Conservation (phyloP, 2,329 filamentous ascomycete species). For the Cordyceps javanica region DNA sequence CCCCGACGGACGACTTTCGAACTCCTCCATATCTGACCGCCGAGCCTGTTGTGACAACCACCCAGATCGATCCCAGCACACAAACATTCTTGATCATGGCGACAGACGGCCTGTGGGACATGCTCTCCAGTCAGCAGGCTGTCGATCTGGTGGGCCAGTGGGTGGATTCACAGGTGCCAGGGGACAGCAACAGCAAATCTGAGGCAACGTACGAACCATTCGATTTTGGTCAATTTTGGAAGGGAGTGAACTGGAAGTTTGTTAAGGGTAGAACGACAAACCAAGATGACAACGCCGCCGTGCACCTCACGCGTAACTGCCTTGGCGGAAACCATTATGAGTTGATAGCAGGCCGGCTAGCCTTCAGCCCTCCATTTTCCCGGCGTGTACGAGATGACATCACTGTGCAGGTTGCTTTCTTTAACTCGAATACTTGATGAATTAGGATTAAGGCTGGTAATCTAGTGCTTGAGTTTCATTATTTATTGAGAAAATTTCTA, state of each 20-base stretch:
- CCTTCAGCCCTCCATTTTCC: conserved; percentile 62
- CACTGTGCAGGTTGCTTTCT: conserved; percentile 68
- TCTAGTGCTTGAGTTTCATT: neutral
- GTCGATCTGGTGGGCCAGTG: conserved; percentile 48
- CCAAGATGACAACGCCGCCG: conserved; percentile 59
- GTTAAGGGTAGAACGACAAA: conserved; percentile 6
- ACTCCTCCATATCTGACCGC: neutral
- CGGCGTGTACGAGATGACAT: conserved; percentile 60
- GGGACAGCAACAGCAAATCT: no score
- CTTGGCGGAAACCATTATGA: conserved; percentile 67
- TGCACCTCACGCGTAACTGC: conserved; percentile 69
- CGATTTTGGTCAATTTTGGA: neutral
- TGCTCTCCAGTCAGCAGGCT: conserved; percentile 44
- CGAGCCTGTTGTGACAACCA: neutral
- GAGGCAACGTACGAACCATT: neutral
- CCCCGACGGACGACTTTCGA: neutral
- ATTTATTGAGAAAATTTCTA: neutral
- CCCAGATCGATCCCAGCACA: neutral
- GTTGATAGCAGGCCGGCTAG: conserved; percentile 64
- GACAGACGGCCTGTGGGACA: conserved; percentile 57
- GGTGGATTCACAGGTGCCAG: conserved; percentile 21
- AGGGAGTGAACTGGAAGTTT: conserved; percentile 6
- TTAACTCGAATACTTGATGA: neutral
- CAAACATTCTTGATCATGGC: conserved; percentile 40
- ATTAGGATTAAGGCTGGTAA: neutral